phyloP scores from a whole-genome alignment of 176 grass and related monocot species.

The Triticum turgidum region DNA sequence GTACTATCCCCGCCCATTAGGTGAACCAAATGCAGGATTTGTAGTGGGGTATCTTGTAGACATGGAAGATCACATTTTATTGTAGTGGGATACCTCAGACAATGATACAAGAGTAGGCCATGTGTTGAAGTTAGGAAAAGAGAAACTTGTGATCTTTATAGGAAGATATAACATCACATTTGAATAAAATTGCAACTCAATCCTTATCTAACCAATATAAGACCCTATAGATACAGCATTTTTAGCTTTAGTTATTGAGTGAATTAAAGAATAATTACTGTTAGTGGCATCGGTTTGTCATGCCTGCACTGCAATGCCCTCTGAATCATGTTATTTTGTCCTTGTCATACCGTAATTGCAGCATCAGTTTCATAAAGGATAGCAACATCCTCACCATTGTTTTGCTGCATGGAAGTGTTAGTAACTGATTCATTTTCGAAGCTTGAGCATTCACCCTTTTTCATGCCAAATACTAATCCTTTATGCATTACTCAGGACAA shows the following conservation, averaged over 20 bases:
- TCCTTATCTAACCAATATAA: neutral
- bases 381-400: neutral
- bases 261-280: neutral
- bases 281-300: neutral
- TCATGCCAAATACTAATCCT: constrained; percentile 19
- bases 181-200: neutral
- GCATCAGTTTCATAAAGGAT: constrained; percentile 19
- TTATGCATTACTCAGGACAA: constrained; percentile 58
- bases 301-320: neutral
- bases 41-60: neutral
- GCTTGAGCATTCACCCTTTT: neutral
- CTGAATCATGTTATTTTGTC: neutral
- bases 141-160: neutral
- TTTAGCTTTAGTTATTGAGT: neutral
- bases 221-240: neutral
- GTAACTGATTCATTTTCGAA: constrained; percentile 12
- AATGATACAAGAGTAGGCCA: neutral
- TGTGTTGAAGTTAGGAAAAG: neutral
- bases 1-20: neutral
- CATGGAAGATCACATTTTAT: too few species aligned
- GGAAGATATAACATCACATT: neutral
- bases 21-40: neutral
- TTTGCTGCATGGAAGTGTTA: neutral
- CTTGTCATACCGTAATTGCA: neutral
- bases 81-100: neutral